Evolutionary conservation across 2,329 filamentous ascomycete genomes (phyloP).

Genomic region (Lizonia empirigonia): DNA sequence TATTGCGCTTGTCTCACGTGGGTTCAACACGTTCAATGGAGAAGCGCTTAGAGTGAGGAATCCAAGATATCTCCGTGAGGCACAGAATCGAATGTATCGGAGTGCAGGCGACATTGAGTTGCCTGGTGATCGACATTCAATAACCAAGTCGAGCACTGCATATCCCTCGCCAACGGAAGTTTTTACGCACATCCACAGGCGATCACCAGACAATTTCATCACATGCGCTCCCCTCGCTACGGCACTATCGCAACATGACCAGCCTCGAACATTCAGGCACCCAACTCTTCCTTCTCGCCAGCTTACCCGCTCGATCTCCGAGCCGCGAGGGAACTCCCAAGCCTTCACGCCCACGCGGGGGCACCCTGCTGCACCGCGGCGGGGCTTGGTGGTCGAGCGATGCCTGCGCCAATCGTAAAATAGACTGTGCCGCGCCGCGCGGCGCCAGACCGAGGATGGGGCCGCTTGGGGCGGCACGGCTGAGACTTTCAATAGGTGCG

Average conservation of each 20-base stretch:
- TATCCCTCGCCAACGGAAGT: not conserved
- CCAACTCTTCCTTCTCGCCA: not conserved
- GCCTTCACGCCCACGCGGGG: constrained; percentile 5
- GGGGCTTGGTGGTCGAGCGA: not conserved
- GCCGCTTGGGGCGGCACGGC: constrained; percentile 6
- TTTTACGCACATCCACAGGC: not conserved
- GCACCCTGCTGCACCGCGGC: not conserved
- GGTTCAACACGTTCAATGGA: not conserved
- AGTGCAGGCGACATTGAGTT: not conserved
- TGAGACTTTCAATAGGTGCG: constrained; percentile 19
- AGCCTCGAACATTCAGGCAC: not conserved
- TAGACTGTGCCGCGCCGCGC: constrained; percentile 2
- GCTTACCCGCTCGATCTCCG: not conserved
- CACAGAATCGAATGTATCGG: not conserved
- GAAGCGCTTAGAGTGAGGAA: not conserved
- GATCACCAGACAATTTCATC: not conserved
- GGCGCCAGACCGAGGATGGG: constrained; percentile 6
- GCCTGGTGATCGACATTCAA: constrained; percentile 7
- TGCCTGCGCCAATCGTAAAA: constrained; percentile 14
- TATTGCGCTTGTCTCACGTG: not conserved
- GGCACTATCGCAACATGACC: not conserved
- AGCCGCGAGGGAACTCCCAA: not conserved
- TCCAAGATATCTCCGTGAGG: not conserved
- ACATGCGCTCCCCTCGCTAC: not conserved
- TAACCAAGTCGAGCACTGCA: not conserved